Evolutionary conservation across 2,329 filamentous ascomycete genomes (phyloP).

Genomic region (Teratosphaeria destructans): DNA sequence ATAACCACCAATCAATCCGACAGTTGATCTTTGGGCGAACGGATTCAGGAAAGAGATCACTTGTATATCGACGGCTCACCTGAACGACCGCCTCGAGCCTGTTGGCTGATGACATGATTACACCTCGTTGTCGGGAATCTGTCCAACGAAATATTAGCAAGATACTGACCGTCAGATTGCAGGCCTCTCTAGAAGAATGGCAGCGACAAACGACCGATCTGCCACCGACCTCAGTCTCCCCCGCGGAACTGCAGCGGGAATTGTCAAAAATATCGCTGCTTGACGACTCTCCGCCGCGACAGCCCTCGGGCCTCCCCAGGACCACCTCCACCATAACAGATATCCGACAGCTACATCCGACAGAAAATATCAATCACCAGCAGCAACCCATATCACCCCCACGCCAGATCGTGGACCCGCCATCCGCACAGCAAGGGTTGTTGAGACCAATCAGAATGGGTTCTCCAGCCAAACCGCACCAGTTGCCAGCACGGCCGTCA

Average conservation of each 20-base stretch:
- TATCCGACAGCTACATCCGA: neutral
- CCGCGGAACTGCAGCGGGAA: conserved; percentile 6
- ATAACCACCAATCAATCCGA: no score
- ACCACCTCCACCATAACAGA: neutral
- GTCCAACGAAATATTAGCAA: no score
- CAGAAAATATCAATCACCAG: neutral
- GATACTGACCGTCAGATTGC: no score
- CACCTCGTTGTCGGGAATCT: no score
- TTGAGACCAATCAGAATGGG: conserved; percentile 17
- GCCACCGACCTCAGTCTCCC: neutral
- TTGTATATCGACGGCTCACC: no score
- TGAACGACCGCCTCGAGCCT: no score
- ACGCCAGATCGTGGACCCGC: neutral
- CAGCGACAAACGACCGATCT: neutral
- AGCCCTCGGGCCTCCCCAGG: neutral
- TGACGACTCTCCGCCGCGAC: conserved; percentile 1
- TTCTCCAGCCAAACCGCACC: conserved; percentile 19
- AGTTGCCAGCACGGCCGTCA: conserved; percentile 14
- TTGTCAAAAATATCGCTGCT: conserved; percentile 9
- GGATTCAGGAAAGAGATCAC: no score
- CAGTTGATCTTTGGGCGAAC: no score
- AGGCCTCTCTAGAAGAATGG: conserved; percentile 4
- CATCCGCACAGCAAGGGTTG: conserved; percentile 9
- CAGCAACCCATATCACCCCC: neutral
- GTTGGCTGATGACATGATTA: no score